Evolutionary conservation across 2,329 filamentous ascomycete species (phyloP), one percentile per base, ranked within the genome.

Genomic region (Penicillium glabrum): DNA sequence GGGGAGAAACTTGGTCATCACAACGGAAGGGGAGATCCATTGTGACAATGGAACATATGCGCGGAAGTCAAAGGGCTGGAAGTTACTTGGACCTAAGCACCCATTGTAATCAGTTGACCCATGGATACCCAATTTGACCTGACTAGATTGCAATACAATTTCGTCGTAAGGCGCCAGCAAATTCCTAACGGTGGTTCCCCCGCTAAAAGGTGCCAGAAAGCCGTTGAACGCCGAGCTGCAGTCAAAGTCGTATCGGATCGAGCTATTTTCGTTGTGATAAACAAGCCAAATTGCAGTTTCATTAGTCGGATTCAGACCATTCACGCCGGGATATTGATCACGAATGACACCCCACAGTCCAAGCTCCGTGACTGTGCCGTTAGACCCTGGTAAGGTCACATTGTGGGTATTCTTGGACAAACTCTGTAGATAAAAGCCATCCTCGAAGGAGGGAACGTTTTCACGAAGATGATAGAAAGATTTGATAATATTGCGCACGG

Each of bases 81-180:
- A 24, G 24, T 3, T 24, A 24, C 24, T 24, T 24, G 24, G 24
- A 24, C 24, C 24, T 24, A 24, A 24, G 4, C 24, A 24, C 3
- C 24, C 24, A 24, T 6, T 24, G 24, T 24, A 24, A 5, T 24
- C 24, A 24, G 24, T 24, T 4, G 24, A 24, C 3, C 24, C 24
- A 24, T 24, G 64, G 41, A 83, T 74, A 8, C 77, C 78, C 44
- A 84, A 75, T 31, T 72, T 73, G 6, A 74, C 67, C 1, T 73
- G 67, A 0, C 82, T 82, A 1, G 68, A 66, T 33, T 75, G 74
- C 23, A 88, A 73, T 0, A 71, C 78, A 56, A 81, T 75, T 59
- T 83, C 78, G 21, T 86, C 83, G 60, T 83, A 84, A 0, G 85
- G 84, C 62, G 82, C 82, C 68, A 89, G 86, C n/a, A 89, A 67